Evolutionary conservation across 805 yeast genomes (phyloP).

Genomic region (Yarrowia alimentaria): DNA sequence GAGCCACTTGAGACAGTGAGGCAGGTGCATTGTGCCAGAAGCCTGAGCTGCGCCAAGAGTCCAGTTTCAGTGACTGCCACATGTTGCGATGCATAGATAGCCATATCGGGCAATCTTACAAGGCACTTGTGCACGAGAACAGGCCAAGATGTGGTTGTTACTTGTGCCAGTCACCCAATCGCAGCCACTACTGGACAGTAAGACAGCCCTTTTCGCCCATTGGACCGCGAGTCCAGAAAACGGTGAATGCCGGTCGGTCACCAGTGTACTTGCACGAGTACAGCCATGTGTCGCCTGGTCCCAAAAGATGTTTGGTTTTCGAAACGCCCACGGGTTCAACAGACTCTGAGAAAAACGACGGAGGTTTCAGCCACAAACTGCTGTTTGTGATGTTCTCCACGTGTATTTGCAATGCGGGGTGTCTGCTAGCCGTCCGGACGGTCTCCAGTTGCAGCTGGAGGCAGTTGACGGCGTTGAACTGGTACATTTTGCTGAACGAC

Average conservation of each 20-base stretch:
- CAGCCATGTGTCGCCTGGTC: constrained; percentile 20
- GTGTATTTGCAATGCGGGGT: constrained; percentile 19
- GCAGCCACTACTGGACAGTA: neutral
- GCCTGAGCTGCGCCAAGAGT: no score
- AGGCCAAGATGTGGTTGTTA: no score
- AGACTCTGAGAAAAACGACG: constrained; percentile 4
- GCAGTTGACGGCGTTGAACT: constrained; percentile 25
- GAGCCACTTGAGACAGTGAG: no score
- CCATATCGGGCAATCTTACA: no score
- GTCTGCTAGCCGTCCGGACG: constrained; percentile 5
- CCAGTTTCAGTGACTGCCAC: no score
- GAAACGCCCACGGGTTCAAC: constrained; percentile 5
- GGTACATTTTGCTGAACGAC: constrained; percentile 17
- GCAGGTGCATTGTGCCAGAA: no score
- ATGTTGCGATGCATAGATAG: no score
- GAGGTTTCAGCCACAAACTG: constrained; percentile 23
- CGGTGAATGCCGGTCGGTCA: constrained; percentile 10
- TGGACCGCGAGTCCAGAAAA: constrained; percentile 22
- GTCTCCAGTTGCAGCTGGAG: constrained; percentile 15
- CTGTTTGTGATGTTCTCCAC: constrained; percentile 9
- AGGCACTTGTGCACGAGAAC: no score
- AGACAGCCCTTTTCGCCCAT: constrained; percentile 15
- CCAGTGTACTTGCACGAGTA: constrained; percentile 14
- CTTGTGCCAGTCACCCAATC: no score
- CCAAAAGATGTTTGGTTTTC: neutral